These are phyloP conservation scores for Mycena belliarum DNA, from an alignment of 768 basidiomycete genomes.

Conservation along the genomic window DNA sequence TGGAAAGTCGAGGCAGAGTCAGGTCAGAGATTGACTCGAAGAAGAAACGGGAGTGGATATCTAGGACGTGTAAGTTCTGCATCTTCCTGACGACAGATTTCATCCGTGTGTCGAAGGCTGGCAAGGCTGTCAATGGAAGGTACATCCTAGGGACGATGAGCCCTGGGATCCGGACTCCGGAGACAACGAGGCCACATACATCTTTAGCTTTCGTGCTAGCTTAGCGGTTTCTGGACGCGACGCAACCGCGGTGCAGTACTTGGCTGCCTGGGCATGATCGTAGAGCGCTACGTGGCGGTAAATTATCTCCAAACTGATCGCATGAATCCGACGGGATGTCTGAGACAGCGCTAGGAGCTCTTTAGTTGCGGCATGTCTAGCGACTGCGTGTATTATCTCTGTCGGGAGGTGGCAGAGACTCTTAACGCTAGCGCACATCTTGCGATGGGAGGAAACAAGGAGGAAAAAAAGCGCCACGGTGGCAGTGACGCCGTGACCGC, in stretches of 20 bases:
- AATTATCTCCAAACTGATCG: neutral
- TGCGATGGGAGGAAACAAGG: no score
- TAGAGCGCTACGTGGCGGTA: neutral
- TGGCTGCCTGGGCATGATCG: neutral
- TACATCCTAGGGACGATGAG: no score
- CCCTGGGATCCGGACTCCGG: no score
- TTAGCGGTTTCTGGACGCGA: neutral
- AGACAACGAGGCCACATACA: constrained; percentile 1
- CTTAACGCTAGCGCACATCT: no score
- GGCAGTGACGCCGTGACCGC: no score
- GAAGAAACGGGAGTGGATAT: neutral
- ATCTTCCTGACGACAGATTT: no score
- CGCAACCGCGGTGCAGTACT: neutral
- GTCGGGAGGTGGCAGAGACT: neutral
- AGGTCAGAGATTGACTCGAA: neutral
- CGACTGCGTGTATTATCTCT: neutral
- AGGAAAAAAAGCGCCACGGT: no score
- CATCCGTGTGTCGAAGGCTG: no score
- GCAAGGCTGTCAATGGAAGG: no score
- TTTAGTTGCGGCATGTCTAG: neutral
- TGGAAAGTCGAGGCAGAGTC: neutral
- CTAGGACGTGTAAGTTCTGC: neutral
- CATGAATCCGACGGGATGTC: neutral
- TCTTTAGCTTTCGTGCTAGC: neutral
- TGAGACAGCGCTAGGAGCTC: neutral